phyloP scores from a whole-genome alignment of 306 rosid genomes.

The Heteromeles arbutifolia region DNA sequence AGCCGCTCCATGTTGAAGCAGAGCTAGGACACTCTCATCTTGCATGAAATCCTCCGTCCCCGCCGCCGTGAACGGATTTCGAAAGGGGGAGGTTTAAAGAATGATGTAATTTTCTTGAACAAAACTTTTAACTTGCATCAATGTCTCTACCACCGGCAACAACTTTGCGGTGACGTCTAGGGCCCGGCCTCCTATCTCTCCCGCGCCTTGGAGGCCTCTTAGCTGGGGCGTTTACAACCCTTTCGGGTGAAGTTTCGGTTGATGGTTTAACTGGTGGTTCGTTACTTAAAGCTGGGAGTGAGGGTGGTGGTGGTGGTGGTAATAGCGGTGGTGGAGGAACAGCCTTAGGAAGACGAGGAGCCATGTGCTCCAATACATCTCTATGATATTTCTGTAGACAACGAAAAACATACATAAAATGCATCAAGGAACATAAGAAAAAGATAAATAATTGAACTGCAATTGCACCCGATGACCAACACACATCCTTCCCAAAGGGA shows the following conservation, averaged over 20 bases:
- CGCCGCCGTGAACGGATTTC: constrained; percentile 17
- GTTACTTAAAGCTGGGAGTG: constrained; percentile 4
- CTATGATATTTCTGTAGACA: constrained; percentile 74
- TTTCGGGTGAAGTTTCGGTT: constrained; percentile 26
- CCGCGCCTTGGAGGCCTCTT: constrained; percentile 49
- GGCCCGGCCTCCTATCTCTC: constrained; percentile 54
- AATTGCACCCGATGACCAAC: not conserved
- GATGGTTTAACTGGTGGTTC: constrained; percentile 9
- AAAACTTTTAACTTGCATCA: constrained; percentile 40
- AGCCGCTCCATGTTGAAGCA: constrained; percentile 27
- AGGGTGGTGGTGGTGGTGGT: constrained; percentile 27
- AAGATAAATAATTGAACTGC: not conserved
- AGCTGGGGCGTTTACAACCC: constrained; percentile 16
- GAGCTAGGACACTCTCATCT: constrained; percentile 25
- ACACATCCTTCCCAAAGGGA: not conserved
- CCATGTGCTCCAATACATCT: constrained; percentile 38
- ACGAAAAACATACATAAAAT: not conserved
- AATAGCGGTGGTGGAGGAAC: constrained; percentile 39
- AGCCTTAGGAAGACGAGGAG: constrained; percentile 29
- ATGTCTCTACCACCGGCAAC: constrained; percentile 38
- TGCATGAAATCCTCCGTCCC: constrained; percentile 43
- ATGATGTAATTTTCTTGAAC: constrained; percentile 27
- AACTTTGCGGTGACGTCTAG: constrained; percentile 71
- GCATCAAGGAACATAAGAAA: constrained; percentile 1
- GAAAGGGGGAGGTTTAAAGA: constrained; percentile 25